Evolutionary conservation across 345 rosid species (phyloP).

Genomic region (Linum usitatissimum): DNA sequence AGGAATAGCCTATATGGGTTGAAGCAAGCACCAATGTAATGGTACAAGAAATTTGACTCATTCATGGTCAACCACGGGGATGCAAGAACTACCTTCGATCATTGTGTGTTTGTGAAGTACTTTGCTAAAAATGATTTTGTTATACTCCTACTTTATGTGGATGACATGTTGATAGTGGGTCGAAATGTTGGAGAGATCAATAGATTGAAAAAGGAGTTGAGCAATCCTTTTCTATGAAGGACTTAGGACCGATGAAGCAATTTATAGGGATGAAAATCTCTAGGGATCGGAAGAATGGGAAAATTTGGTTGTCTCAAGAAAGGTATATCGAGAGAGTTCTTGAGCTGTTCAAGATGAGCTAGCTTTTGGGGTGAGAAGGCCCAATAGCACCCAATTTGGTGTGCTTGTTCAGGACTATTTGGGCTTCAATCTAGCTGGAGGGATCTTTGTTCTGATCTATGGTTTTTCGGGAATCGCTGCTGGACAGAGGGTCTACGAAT

Average conservation of each 20-base stretch:
- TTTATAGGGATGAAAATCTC: neutral
- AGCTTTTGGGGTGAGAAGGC: too few species aligned
- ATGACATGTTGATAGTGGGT: neutral
- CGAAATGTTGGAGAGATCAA: neutral
- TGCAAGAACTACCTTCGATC: neutral
- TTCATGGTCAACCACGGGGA: neutral
- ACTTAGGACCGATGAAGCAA: neutral
- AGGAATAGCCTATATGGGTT: neutral
- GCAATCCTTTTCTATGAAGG: neutral
- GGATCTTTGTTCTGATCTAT: too few species aligned
- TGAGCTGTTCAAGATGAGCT: neutral
- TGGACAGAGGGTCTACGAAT: too few species aligned
- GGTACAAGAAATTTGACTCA: neutral
- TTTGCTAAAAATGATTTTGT: neutral
- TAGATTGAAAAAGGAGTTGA: neutral
- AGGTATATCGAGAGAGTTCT: neutral
- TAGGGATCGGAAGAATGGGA: neutral
- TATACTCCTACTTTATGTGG: neutral
- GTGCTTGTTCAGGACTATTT: too few species aligned
- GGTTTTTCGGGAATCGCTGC: too few species aligned
- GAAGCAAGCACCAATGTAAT: neutral
- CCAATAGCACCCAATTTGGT: neutral
- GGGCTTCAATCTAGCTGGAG: neutral
- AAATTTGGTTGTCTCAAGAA: neutral
- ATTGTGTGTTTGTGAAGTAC: neutral